phyloP scores from a whole-genome alignment of 768 basidiomycete species.

The Baorangia bicolor region DNA sequence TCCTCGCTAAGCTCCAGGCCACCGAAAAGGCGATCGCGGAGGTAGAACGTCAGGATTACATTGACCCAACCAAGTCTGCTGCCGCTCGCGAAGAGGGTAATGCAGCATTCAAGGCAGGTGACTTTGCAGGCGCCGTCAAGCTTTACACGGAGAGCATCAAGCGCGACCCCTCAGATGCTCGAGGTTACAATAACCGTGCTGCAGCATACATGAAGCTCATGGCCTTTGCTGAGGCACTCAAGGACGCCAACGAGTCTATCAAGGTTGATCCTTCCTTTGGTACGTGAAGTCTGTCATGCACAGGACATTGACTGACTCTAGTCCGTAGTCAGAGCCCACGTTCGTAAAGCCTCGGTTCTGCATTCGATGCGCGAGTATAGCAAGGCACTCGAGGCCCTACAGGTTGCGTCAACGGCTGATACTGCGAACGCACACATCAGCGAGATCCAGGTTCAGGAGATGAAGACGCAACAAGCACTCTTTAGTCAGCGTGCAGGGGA shows the following conservation, averaged over 20 bases:
- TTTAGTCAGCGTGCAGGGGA: slow-evolving; percentile 79
- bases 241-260: slow-evolving; percentile 93
- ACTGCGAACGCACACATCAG: slow-evolving; percentile 75
- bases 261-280: slow-evolving; percentile 85
- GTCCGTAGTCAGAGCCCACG: slow-evolving; percentile 78
- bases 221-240: slow-evolving; percentile 92
- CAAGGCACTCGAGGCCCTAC: slow-evolving; percentile 80
- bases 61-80: slow-evolving; percentile 82
- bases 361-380: slow-evolving; percentile 90
- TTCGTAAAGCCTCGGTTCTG: slow-evolving; percentile 86
- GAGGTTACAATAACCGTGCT: slow-evolving; percentile 98
- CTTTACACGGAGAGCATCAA: slow-evolving; percentile 96
- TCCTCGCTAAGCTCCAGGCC: slow-evolving; percentile 87
- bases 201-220: slow-evolving; percentile 94
- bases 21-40: slow-evolving; percentile 79
- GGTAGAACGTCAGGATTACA: slow-evolving; percentile 76
- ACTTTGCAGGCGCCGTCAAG: slow-evolving; percentile 91
- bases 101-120: slow-evolving; percentile 83
- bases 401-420: slow-evolving; percentile 77
- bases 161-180: slow-evolving; percentile 84
- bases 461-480: slow-evolving; percentile 79
- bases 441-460: slow-evolving; percentile 80
- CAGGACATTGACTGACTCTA: neutral
- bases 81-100: slow-evolving; percentile 92
- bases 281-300: slow-evolving; percentile 33